phyloP scores from a whole-genome alignment of 345 rosid species.

The Leavenworthia alabamica region DNA sequence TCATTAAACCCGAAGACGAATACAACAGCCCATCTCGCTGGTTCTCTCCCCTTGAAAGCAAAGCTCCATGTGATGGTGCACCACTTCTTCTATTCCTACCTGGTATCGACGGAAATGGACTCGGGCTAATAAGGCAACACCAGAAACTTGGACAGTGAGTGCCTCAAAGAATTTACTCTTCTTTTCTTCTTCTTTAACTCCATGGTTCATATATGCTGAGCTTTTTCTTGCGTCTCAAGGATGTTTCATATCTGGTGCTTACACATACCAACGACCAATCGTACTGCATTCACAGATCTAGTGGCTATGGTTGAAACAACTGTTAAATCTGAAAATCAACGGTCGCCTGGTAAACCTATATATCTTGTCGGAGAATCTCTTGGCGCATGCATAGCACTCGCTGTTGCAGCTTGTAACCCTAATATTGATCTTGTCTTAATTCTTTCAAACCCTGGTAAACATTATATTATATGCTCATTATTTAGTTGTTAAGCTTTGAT shows the following conservation, averaged over 20 bases:
- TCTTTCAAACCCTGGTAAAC: constrained; percentile 65
- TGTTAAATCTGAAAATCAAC: constrained; percentile 35
- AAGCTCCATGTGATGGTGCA: constrained; percentile 39
- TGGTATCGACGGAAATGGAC: constrained; percentile 66
- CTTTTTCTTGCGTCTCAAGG: constrained; percentile 32
- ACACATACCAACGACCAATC: constrained; percentile 72
- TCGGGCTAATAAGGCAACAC: constrained; percentile 53
- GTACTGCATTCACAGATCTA: constrained; percentile 60
- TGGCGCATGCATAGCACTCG: constrained; percentile 71
- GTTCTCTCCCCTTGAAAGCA: constrained; percentile 64
- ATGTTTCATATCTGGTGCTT: constrained; percentile 66
- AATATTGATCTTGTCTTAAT: constrained; percentile 55
- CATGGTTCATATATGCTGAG: not conserved
- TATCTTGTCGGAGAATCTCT: constrained; percentile 79
- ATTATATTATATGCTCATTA: not conserved
- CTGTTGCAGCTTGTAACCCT: constrained; percentile 65
- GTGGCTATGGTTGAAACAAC: constrained; percentile 50
- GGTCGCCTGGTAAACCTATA: constrained; percentile 51
- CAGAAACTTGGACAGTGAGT: constrained; percentile 56
- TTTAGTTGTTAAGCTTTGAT: not conserved
- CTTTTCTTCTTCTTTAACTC: too few species aligned
- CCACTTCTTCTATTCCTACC: constrained; percentile 71
- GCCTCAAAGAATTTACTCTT: too few species aligned
- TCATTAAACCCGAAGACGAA: constrained; percentile 36
- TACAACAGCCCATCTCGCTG: constrained; percentile 64